Evolutionary conservation across 1,284 basidiomycete genomes (phyloP).

Genomic region (Volvariella volvacea): DNA sequence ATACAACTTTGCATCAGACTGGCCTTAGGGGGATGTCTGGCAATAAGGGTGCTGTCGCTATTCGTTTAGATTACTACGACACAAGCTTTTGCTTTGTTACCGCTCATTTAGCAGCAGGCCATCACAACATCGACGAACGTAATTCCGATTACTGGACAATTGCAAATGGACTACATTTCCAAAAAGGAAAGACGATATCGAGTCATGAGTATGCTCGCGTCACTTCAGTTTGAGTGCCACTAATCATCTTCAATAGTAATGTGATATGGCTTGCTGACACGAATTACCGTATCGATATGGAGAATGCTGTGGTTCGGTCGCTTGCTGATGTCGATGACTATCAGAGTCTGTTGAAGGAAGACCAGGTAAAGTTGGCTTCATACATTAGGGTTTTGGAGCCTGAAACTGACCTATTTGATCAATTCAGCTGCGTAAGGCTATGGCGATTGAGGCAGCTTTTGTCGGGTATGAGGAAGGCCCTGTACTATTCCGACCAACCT

Average conservation of each 20-base stretch:
- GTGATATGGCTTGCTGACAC: constrained; percentile 93
- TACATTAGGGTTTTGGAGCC: too few relatives aligned
- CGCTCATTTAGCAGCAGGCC: constrained; percentile 93
- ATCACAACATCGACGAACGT: constrained; percentile 82
- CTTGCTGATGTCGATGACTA: constrained; percentile 61
- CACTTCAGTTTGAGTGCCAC: neutral
- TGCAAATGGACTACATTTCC: constrained; percentile 74
- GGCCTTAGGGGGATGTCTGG: constrained; percentile 95
- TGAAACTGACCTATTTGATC: neutral
- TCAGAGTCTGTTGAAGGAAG: constrained; percentile 69
- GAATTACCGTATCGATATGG: constrained; percentile 90
- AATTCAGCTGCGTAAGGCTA: constrained; percentile 60
- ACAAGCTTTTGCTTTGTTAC: constrained; percentile 94
- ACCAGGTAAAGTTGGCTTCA: constrained; percentile 72
- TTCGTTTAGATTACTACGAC: constrained; percentile 87
- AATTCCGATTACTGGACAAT: constrained; percentile 94
- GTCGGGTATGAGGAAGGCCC: constrained; percentile 84
- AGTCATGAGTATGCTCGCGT: constrained; percentile 76
- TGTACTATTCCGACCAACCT: constrained; percentile 84
- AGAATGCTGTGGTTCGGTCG: constrained; percentile 74
- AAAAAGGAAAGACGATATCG: constrained; percentile 82
- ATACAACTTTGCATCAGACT: constrained; percentile 47
- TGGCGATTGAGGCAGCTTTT: constrained; percentile 72
- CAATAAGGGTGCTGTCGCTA: constrained; percentile 94
- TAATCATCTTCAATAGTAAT: constrained; percentile 41